Evolutionary conservation across 441 rosid species (phyloP).

Genomic region (Hura crepitans): DNA sequence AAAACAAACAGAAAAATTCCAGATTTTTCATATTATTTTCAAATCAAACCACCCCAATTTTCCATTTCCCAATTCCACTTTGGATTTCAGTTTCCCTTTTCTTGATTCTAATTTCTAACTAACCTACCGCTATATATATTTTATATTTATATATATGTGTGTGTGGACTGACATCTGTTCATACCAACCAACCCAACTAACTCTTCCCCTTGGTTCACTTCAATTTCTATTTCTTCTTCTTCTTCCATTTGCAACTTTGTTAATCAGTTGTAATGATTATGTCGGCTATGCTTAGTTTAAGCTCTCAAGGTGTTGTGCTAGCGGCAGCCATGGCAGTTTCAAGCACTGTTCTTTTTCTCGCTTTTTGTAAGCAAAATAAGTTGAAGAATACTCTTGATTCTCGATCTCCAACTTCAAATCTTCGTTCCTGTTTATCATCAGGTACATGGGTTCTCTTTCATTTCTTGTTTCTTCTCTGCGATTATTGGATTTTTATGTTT

Average conservation of each 20-base stretch:
- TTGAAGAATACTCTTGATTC: slow-evolving; percentile 17
- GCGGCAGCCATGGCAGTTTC: slow-evolving; percentile 84
- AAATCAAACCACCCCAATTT: too few relatives aligned
- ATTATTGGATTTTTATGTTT: neutral
- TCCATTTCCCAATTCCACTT: too few relatives aligned
- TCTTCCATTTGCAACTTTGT: neutral
- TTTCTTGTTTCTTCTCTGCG: neutral
- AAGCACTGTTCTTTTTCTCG: slow-evolving; percentile 53
- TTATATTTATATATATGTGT: neutral
- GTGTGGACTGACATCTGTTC: neutral
- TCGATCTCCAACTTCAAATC: slow-evolving; percentile 23
- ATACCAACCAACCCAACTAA: neutral
- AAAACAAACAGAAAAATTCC: too few relatives aligned
- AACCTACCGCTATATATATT: neutral
- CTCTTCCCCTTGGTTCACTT: neutral
- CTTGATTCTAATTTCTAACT: neutral
- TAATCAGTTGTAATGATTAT: neutral
- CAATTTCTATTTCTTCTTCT: neutral
- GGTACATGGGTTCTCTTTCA: slow-evolving; percentile 32
- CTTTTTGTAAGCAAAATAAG: slow-evolving; percentile 45
- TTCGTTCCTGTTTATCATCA: slow-evolving; percentile 62
- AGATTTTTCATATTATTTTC: too few relatives aligned
- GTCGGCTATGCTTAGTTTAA: slow-evolving; percentile 35
- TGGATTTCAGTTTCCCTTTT: neutral
- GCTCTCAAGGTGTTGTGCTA: slow-evolving; percentile 56